Evolutionary conservation across 2,329 filamentous ascomycete genomes (phyloP), one percentile per base, ranked within the genome.

Genomic region (Colletotrichum sp.): DNA sequence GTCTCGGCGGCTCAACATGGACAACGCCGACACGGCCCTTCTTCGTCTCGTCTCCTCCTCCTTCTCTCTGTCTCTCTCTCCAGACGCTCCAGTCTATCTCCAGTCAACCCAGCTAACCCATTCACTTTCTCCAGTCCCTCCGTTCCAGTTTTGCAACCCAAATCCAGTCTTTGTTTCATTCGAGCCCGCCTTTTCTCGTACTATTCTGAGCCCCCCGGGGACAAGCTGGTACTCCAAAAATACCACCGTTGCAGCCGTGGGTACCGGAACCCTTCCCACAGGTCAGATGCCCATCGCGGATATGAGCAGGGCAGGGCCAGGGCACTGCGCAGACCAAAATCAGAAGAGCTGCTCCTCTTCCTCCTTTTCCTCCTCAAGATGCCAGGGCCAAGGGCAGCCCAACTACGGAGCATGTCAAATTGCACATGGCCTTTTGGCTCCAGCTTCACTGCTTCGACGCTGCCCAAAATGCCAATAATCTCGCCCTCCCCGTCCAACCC

Each of bases 91-190:
- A 34, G 43, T 34, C 30, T n/a, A 32, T 30, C 60, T 30, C 60
- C 60, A 67, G 24, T 52, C 60, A 70, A 70, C 67, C 74, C 74
- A 76, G 70, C 66, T 69, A 61, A 69, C 67, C 67, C 67, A 55
- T 67, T 69, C 63, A n/a, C 71, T 21, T 60, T 57, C 69, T 75
- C 64, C 73, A 72, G 63, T 63, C 68, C 71, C 36, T 61, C 48
- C 48, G 57, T 74, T 74, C 43, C n/a, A 52, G 43, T 63, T 74
- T 52, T 63, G 34, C 61, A 10, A 48, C 26, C 28, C 14, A 52
- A 57, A 59, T 57, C 48, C 65, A 68, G 43, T 18, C 60, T 73
- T 75, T 57, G 64, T 64, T 66, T 39, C 59, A 14, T 43, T 34
- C 10, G 21, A 64, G 28, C 57, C 73, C 73, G 39, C 63, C n/a